These are phyloP conservation scores for Azolla pinnata DNA, from an alignment of 75 land plant genomes.

Conservation along the genomic window DNA sequence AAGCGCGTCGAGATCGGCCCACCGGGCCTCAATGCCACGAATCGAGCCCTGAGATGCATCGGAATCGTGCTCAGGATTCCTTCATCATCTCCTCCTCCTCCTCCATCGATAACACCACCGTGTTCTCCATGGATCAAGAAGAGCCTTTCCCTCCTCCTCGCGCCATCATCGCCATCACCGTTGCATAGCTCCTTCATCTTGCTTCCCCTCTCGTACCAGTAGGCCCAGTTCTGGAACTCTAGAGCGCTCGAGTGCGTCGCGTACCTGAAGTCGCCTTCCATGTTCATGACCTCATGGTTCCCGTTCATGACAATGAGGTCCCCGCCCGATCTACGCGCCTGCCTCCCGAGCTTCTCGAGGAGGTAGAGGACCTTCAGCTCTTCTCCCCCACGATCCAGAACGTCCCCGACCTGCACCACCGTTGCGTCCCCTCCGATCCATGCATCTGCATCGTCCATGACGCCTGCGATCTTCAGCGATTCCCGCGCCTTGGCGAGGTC, in stretches of 20 bases:
- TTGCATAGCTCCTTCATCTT: slow-evolving; percentile 53
- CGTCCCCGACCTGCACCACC: slow-evolving; percentile 75
- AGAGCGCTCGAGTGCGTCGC: slow-evolving; percentile 39
- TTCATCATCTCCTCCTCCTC: not conserved
- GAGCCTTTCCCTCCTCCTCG: slow-evolving; percentile 10
- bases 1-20: slow-evolving; percentile 63
- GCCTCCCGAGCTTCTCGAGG: slow-evolving; percentile 47
- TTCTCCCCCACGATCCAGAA: slow-evolving; percentile 85
- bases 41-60: slow-evolving; percentile 38
- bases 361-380: slow-evolving; percentile 76
- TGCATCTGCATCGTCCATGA: slow-evolving; percentile 42
- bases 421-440: slow-evolving; percentile 80
- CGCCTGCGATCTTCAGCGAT: slow-evolving; percentile 50
- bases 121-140: too few relatives aligned
- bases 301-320: slow-evolving; percentile 70
- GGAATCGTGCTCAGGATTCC: not conserved
- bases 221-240: slow-evolving; percentile 67
- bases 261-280: slow-evolving; percentile 72
- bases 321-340: slow-evolving; percentile 62
- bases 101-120: too few relatives aligned
- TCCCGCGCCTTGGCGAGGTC: slow-evolving; percentile 56
- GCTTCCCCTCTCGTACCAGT: slow-evolving; percentile 57
- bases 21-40: slow-evolving; percentile 73
- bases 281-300: slow-evolving; percentile 96
- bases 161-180: too few relatives aligned